phyloP scores from a whole-genome alignment of 805 yeast genomes.

The Zygotorulaspora sp. region DNA sequence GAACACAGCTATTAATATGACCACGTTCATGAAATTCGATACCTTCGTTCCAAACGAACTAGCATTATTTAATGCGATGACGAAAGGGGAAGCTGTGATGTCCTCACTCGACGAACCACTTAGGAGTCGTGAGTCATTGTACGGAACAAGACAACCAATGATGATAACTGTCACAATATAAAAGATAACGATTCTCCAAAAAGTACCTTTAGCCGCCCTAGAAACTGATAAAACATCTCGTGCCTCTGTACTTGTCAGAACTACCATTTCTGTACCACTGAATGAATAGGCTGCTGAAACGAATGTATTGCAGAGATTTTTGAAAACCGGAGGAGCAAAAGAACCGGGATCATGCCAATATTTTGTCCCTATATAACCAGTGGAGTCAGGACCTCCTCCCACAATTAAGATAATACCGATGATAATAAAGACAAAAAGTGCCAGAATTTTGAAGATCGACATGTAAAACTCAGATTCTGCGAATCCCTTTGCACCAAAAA shows the following conservation, averaged over 20 bases:
- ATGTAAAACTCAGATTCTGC: slow-evolving; percentile 51
- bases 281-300: slow-evolving; percentile 71
- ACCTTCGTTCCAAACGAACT: slow-evolving; percentile 46
- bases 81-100: slow-evolving; percentile 44
- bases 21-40: slow-evolving; percentile 55
- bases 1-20: slow-evolving; percentile 52
- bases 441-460: slow-evolving; percentile 43
- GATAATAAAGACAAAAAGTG: slow-evolving; percentile 46
- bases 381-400: slow-evolving; percentile 45
- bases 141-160: slow-evolving; percentile 72
- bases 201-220: slow-evolving; percentile 53
- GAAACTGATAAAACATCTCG: slow-evolving; percentile 53
- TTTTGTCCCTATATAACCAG: slow-evolving; percentile 38
- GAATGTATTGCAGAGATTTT: slow-evolving; percentile 60
- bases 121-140: slow-evolving; percentile 41
- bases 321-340: slow-evolving; percentile 46
- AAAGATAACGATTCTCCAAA: slow-evolving; percentile 54
- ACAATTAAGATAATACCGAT: slow-evolving; percentile 43
- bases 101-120: slow-evolving; percentile 50
- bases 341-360: slow-evolving; percentile 54
- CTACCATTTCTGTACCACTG: slow-evolving; percentile 64
- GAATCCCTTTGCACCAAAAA: slow-evolving; percentile 49
- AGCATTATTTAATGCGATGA: slow-evolving; percentile 46
- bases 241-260: slow-evolving; percentile 47
- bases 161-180: slow-evolving; percentile 51